Evolutionary conservation across 495 filamentous ascomycete genomes (phyloP), one percentile per base, ranked within the genome.

Genomic region (Podospora tetraspora): DNA sequence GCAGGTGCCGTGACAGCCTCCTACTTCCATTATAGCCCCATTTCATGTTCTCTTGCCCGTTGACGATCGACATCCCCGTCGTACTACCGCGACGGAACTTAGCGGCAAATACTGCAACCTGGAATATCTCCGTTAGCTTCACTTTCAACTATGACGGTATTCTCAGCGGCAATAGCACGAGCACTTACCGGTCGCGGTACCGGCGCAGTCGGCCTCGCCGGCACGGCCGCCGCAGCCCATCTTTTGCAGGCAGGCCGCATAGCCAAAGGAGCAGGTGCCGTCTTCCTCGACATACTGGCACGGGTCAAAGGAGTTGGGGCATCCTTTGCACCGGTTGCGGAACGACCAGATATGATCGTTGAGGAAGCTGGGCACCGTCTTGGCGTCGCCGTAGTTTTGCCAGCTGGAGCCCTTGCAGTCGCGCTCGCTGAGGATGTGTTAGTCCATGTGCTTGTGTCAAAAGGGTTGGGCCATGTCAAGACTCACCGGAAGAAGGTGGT

Each of bases 261-360:
- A 24, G 43, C 62, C 62, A 22, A 24, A 57, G 23, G 37, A 21
- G 62, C 34, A 64, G 62, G 21, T 27, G 37, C 62, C 62, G 3
- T 64, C 62, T 7, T 30, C 37, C 12, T 60, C 25, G 58, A 27
- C 58, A 11, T 27, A 60, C 58, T 60, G 58, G 58, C 58, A 60
- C 58, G 10, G 23, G 23, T 23, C 22, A 21, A 60, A 24, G 11
- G 58, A 27, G 58, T 60, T 29, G 59, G 59, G 59, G 59, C 59
- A 60, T 12, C 61, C 58, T 16, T 69, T n/a, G 62, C 67, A 69
- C 61, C 29, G 19, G 62, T 69, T 69, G 62, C 62, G 62, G 56
- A 52, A 69, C 34, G 67, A 69, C 67, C 62, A 66, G 57, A 69
- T 69, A 29, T 69, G 62, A 27, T 66, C 56, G 57, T 69, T 66